Conservation (phyloP, 495 filamentous ascomycete species). For the Trichoderma virens region DNA sequence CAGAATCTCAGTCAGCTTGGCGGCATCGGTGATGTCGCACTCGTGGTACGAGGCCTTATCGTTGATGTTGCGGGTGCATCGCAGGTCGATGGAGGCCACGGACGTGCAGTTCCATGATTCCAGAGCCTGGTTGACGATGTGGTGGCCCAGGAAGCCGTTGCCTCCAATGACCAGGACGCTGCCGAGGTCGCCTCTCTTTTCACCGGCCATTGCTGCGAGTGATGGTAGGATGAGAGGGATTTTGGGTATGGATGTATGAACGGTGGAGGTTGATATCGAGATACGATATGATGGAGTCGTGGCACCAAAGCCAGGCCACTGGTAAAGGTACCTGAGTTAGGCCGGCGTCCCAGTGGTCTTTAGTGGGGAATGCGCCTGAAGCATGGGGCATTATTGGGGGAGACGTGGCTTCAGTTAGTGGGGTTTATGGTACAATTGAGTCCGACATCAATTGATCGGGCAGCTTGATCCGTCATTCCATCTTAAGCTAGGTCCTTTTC, state of each 20-base stretch:
- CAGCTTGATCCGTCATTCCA: too few relatives aligned
- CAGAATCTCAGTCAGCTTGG: constrained; percentile 58
- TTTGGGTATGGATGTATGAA: background rate
- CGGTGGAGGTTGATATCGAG: too few relatives aligned
- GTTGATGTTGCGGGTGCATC: constrained; percentile 64
- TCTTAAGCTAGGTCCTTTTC: too few relatives aligned
- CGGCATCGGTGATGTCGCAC: constrained; percentile 76
- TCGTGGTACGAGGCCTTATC: constrained; percentile 66
- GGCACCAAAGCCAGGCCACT: background rate
- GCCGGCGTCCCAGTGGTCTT: too few relatives aligned
- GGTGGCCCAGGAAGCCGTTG: constrained; percentile 63
- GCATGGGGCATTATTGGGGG: too few relatives aligned
- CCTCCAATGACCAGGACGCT: constrained; percentile 60
- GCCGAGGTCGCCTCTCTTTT: constrained; percentile 39
- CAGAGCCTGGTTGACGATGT: constrained; percentile 55
- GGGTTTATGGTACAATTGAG: too few relatives aligned
- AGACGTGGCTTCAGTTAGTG: too few relatives aligned
- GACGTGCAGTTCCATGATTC: constrained; percentile 46
- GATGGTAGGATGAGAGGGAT: background rate
- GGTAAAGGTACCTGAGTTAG: too few relatives aligned
- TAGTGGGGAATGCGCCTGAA: background rate
- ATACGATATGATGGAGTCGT: background rate
- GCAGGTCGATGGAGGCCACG: constrained; percentile 82
- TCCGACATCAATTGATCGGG: too few relatives aligned
- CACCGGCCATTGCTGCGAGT: constrained; percentile 21